phyloP scores from a whole-genome alignment of 805 yeast genomes.

The Cyberlindnera petersonii region DNA sequence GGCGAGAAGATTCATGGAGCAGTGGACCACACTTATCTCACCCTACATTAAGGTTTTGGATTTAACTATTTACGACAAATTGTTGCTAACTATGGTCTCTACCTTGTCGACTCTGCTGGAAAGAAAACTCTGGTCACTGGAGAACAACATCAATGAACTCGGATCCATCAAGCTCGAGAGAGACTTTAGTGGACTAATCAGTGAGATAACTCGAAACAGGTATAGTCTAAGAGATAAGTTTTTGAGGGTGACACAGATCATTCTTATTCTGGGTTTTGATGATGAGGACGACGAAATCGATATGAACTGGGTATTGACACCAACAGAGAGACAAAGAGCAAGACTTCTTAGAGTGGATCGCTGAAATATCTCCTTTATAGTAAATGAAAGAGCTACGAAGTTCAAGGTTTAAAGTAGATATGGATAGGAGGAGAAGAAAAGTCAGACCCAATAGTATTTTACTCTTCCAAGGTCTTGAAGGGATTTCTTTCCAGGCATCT shows the following conservation, averaged over 20 bases:
- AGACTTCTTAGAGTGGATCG: conserved; percentile 50
- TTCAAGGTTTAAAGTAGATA: too few relatives aligned
- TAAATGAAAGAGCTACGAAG: too few relatives aligned
- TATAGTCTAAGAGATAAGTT: conserved; percentile 77
- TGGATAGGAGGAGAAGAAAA: too few relatives aligned
- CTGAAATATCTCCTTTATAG: too few relatives aligned
- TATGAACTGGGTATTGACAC: conserved; percentile 71
- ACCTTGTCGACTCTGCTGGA: conserved; percentile 58
- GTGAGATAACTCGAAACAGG: conserved; percentile 66
- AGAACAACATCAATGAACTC: conserved; percentile 68
- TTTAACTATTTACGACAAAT: conserved; percentile 45
- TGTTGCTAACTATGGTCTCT: conserved; percentile 48
- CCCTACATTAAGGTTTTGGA: conserved; percentile 65
- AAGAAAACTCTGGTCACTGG: conserved; percentile 60
- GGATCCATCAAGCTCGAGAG: conserved; percentile 84
- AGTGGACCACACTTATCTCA: conserved; percentile 60
- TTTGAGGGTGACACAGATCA: conserved; percentile 77
- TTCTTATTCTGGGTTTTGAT: conserved; percentile 77
- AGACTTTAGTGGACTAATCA: conserved; percentile 70
- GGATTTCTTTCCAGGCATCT: too few relatives aligned
- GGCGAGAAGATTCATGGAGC: conserved; percentile 49
- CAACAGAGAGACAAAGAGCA: conserved; percentile 65
- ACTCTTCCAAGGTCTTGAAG: too few relatives aligned
- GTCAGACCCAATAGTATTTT: too few relatives aligned
- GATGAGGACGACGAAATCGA: conserved; percentile 55